Evolutionary conservation across 2,329 filamentous ascomycete species (phyloP).

Genomic region (Paramyrothecium sp.): DNA sequence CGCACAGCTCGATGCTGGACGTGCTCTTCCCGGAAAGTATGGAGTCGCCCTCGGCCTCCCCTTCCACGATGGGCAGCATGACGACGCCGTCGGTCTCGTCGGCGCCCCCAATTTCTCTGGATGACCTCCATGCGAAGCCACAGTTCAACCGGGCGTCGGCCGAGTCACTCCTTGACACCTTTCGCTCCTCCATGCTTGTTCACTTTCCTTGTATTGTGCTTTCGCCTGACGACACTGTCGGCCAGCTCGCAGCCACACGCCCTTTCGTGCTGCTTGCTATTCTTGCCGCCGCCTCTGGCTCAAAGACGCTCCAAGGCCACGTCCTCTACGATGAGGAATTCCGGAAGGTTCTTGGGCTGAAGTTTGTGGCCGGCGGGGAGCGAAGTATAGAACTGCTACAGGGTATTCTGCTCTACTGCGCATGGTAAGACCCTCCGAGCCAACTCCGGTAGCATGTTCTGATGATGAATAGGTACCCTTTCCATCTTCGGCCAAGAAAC

Average conservation of each 20-base stretch:
- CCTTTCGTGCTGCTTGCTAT: slow-evolving; percentile 56
- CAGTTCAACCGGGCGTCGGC: slow-evolving; percentile 57
- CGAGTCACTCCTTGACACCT: slow-evolving; percentile 40
- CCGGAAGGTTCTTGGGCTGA: slow-evolving; percentile 53
- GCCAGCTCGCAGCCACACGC: slow-evolving; percentile 39
- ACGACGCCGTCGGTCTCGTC: slow-evolving; percentile 26
- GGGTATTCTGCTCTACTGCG: slow-evolving; percentile 55
- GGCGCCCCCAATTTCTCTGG: slow-evolving; percentile 27
- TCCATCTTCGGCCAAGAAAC: slow-evolving; percentile 51
- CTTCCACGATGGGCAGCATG: slow-evolving; percentile 16
- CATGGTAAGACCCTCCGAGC: slow-evolving; percentile 42
- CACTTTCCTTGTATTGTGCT: slow-evolving; percentile 45
- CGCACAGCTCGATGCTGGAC: slow-evolving; percentile 42
- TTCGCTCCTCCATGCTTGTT: slow-evolving; percentile 38
- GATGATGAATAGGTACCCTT: slow-evolving; percentile 46
- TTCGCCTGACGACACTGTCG: slow-evolving; percentile 37
- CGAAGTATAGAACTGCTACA: slow-evolving; percentile 55
- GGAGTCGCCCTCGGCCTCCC: slow-evolving; percentile 11
- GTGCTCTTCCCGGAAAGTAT: slow-evolving; percentile 30
- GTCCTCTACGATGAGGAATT: slow-evolving; percentile 57
- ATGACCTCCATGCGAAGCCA: slow-evolving; percentile 43
- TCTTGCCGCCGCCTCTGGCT: slow-evolving; percentile 47
- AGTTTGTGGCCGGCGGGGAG: slow-evolving; percentile 56
- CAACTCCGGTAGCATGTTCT: background rate
- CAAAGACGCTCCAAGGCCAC: slow-evolving; percentile 48